Conservation (phyloP, 768 basidiomycete species). For the Coprinopsis sp. region DNA sequence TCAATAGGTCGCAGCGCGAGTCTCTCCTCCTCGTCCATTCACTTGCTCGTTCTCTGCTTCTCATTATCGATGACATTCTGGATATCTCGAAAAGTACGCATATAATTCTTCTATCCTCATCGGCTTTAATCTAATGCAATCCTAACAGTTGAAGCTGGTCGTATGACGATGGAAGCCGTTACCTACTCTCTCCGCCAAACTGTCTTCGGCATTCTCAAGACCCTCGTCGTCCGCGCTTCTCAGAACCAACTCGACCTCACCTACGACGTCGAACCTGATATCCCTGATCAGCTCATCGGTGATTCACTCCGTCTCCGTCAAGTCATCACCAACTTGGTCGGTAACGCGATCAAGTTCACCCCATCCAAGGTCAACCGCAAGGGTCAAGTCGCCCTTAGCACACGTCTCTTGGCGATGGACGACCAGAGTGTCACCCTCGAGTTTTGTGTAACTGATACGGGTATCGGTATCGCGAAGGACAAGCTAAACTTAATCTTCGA, state of each 20-base stretch:
- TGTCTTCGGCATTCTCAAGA: constrained; percentile 96
- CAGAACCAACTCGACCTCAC: constrained; percentile 96
- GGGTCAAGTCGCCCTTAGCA: constrained; percentile 89
- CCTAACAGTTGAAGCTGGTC: constrained; percentile 93
- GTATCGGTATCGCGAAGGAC: constrained; percentile 98
- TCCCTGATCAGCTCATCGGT: constrained; percentile 95
- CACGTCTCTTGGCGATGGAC: constrained; percentile 71
- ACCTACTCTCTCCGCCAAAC: constrained; percentile 96
- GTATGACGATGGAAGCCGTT: constrained; percentile 99
- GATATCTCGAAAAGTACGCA: constrained; percentile 98
- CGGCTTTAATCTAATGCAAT: neutral
- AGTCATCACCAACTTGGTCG: constrained; percentile 92
- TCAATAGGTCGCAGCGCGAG: constrained; percentile 92
- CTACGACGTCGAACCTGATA: constrained; percentile 92
- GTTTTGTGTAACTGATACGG: constrained; percentile 97
- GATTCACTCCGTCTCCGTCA: constrained; percentile 93
- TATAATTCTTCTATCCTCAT: neutral
- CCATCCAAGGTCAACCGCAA: constrained; percentile 71
- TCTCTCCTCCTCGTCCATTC: constrained; percentile 94
- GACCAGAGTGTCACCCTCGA: constrained; percentile 86
- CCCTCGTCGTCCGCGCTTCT: constrained; percentile 93
- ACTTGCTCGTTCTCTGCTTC: constrained; percentile 83
- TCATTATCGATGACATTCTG: constrained; percentile 99
- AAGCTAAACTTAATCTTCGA: constrained; percentile 98
- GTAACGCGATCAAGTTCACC: constrained; percentile 97